Conservation (phyloP, 2,329 filamentous ascomycete species). For the Lachnellula suecica region DNA sequence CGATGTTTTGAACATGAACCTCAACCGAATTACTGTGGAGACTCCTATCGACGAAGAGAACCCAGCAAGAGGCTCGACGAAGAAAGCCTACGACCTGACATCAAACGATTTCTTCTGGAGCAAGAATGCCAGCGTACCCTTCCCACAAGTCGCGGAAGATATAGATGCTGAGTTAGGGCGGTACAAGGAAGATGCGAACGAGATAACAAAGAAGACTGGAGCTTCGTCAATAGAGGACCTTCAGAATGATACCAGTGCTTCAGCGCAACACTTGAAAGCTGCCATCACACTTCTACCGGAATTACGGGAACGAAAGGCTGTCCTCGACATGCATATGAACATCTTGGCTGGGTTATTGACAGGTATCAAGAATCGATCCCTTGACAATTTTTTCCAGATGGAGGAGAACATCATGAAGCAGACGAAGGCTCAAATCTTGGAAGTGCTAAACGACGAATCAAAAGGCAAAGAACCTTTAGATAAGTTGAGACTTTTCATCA, state of each 20-base stretch:
- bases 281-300: slow-evolving; percentile 93
- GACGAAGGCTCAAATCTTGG: slow-evolving; percentile 83
- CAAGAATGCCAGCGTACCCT: slow-evolving; percentile 85
- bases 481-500: slow-evolving; percentile 91
- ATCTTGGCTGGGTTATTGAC: slow-evolving; percentile 75
- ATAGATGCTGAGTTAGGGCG: slow-evolving; percentile 91
- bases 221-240: slow-evolving; percentile 91
- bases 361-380: slow-evolving; percentile 90
- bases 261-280: slow-evolving; percentile 91
- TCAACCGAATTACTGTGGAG: slow-evolving; percentile 94
- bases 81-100: slow-evolving; percentile 87
- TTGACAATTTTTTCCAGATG: slow-evolving; percentile 94
- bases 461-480: slow-evolving; percentile 85
- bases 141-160: slow-evolving; percentile 94
- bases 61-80: slow-evolving; percentile 71
- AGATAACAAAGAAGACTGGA: slow-evolving; percentile 93
- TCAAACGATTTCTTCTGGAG: slow-evolving; percentile 96
- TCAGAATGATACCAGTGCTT: slow-evolving; percentile 83
- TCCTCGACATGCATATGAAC: slow-evolving; percentile 98
- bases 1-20: slow-evolving; percentile 73
- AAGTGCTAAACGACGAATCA: slow-evolving; percentile 75
- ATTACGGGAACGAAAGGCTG: slow-evolving; percentile 86
- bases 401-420: slow-evolving; percentile 93
- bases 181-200: slow-evolving; percentile 93
- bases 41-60: slow-evolving; percentile 76